A percentile compares a stretch with the other conserved stretches of the same genome.
These are phyloP conservation scores for Thuidium tamariscinum DNA, from an alignment of 225 moss, liverwort and hornwort genomes.

Conservation along the genomic window DNA sequence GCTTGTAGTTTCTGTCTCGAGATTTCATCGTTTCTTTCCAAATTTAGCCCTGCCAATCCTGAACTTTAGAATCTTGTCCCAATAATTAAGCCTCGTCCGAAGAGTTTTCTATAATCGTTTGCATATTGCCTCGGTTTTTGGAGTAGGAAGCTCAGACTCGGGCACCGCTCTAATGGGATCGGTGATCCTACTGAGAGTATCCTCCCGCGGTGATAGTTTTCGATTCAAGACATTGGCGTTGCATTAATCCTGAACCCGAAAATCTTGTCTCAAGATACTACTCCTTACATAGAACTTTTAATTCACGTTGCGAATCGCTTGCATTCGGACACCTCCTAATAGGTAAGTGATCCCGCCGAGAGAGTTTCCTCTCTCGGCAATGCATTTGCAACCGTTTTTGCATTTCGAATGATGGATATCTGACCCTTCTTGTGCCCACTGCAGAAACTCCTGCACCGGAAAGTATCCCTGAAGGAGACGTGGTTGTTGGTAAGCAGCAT, in stretches of 20 bases:
- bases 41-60: background rate
- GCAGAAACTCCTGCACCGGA: conserved; percentile 10
- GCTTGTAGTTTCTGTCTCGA: background rate
- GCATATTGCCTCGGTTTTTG: background rate
- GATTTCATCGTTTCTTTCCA: background rate
- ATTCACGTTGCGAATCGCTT: background rate
- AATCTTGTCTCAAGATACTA: background rate
- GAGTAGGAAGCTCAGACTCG: background rate
- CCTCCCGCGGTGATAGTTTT: background rate
- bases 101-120: background rate
- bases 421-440: background rate
- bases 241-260: too few relatives aligned
- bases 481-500: conserved; percentile 4
- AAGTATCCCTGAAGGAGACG: background rate
- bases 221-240: too few relatives aligned
- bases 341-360: background rate
- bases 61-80: background rate
- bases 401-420: background rate
- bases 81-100: background rate
- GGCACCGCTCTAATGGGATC: background rate
- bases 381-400: background rate
- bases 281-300: background rate
- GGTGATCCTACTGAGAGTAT: background rate
- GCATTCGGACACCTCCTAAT: background rate
- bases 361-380: background rate